These are phyloP conservation scores for Pyrenochaeta sp. DNA, from an alignment of 2,329 filamentous ascomycete genomes.

Conservation along the genomic window DNA sequence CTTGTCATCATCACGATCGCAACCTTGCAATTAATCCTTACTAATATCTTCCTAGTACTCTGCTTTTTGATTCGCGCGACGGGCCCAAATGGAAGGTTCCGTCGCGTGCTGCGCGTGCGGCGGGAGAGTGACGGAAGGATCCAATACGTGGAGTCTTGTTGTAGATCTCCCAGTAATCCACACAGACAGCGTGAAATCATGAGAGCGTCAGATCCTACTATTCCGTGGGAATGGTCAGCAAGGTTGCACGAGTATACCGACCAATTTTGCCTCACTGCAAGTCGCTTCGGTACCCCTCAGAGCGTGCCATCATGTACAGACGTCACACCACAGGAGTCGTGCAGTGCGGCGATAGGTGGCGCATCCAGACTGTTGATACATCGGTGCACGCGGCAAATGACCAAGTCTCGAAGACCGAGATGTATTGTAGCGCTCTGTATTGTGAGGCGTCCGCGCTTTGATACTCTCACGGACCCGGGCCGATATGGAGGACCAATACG, in stretches of 20 bases:
- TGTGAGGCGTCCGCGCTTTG: constrained; percentile 41
- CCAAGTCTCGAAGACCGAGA: constrained; percentile 24
- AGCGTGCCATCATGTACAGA: constrained; percentile 15
- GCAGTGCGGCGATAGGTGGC: constrained; percentile 38
- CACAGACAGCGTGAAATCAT: constrained; percentile 25
- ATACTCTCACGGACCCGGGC: constrained; percentile 40
- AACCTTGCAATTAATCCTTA: constrained; percentile 1
- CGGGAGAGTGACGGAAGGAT: constrained; percentile 36
- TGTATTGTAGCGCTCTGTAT: constrained; percentile 22
- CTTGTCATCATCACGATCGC: constrained; percentile 12
- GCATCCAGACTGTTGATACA: constrained; percentile 34
- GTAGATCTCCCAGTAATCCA: constrained; percentile 28
- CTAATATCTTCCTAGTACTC: constrained; percentile 21
- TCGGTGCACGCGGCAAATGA: constrained; percentile 34
- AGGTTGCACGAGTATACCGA: constrained; percentile 18
- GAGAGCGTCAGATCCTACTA: constrained; percentile 12
- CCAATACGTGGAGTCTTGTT: constrained; percentile 18
- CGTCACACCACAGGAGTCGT: constrained; percentile 34
- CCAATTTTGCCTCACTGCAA: constrained; percentile 19
- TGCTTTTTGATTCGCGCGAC: constrained; percentile 17
- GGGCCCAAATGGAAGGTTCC: constrained; percentile 16
- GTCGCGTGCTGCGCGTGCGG: constrained; percentile 37
- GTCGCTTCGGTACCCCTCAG: constrained; percentile 2
- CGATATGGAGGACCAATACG: constrained; percentile 41
- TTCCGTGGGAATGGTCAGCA: constrained; percentile 4